A percentile compares a stretch with the other conserved stretches of the same genome.
Evolutionary conservation across 768 basidiomycete species (phyloP).

Genomic region (Leccinum rimulosum): DNA sequence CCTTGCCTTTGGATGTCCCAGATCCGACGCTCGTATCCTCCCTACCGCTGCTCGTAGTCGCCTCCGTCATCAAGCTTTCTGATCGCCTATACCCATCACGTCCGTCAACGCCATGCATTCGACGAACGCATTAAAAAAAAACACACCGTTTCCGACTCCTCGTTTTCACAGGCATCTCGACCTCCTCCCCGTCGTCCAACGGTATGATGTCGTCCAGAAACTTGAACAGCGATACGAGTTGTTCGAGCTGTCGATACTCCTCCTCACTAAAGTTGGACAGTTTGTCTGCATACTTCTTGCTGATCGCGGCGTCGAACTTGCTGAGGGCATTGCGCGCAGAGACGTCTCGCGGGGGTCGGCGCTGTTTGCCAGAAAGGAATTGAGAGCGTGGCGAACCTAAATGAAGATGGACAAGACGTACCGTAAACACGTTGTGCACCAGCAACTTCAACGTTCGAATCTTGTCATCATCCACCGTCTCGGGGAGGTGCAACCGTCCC

Average conservation of each 20-base stretch:
- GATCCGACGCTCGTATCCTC: conserved; percentile 34
- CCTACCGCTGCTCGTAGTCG: conserved; percentile 40
- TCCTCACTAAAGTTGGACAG: conserved; percentile 71
- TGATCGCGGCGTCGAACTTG: conserved; percentile 64
- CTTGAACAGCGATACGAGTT: conserved; percentile 61
- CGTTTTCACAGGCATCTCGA: conserved; percentile 36
- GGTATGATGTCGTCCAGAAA: conserved; percentile 74
- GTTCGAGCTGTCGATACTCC: conserved; percentile 57
- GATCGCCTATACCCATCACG: conserved; percentile 46
- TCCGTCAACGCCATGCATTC: background rate
- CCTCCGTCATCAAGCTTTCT: conserved; percentile 49
- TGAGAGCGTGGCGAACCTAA: background rate
- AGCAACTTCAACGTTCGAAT: conserved; percentile 61
- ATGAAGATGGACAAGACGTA: background rate
- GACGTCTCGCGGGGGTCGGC: conserved; percentile 57
- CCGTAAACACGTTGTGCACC: conserved; percentile 40
- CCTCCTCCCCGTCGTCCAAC: conserved; percentile 56
- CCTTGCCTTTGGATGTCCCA: conserved; percentile 22
- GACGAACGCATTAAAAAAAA: background rate
- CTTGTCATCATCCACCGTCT: conserved; percentile 65
- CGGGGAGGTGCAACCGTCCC: conserved; percentile 63
- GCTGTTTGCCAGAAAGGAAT: conserved; percentile 33
- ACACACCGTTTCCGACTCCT: conserved; percentile 52
- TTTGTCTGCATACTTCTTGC: conserved; percentile 70
- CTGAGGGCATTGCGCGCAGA: conserved; percentile 64